Evolutionary conservation across 1,284 basidiomycete species (phyloP).

Genomic region (Austroboletus niveus): DNA sequence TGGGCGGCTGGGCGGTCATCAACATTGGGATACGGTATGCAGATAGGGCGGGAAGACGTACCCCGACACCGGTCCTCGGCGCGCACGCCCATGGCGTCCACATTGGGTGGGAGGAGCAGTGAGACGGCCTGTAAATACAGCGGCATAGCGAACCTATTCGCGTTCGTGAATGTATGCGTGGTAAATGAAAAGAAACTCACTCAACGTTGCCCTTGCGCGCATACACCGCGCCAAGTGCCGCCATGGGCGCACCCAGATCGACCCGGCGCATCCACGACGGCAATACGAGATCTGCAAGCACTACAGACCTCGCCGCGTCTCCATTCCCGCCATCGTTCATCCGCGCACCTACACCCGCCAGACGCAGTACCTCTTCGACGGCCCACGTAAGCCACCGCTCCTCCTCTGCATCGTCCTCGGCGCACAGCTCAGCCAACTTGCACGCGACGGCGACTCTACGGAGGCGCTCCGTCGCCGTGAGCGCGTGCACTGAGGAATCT

Average conservation of each 20-base stretch:
- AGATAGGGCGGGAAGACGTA: slow-evolving; percentile 18
- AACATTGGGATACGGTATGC: background rate
- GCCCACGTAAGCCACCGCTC: slow-evolving; percentile 60
- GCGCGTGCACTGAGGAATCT: slow-evolving; percentile 25
- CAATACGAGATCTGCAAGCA: slow-evolving; percentile 53
- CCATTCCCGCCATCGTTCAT: background rate
- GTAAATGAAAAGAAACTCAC: slow-evolving; percentile 40
- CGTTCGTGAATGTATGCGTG: background rate
- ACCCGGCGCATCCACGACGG: slow-evolving; percentile 59
- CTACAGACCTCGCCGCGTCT: slow-evolving; percentile 5
- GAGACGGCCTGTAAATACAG: slow-evolving; percentile 67
- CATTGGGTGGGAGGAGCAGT: slow-evolving; percentile 54
- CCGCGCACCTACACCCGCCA: slow-evolving; percentile 30
- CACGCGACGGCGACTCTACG: slow-evolving; percentile 63
- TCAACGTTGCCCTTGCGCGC: slow-evolving; percentile 54
- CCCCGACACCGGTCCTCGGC: slow-evolving; percentile 61
- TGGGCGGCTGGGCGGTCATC: slow-evolving; percentile 50
- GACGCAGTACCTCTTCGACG: slow-evolving; percentile 57
- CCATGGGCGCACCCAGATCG: slow-evolving; percentile 69
- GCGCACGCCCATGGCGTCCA: slow-evolving; percentile 32
- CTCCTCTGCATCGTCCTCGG: slow-evolving; percentile 41
- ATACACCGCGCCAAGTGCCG: slow-evolving; percentile 66
- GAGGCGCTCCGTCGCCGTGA: slow-evolving; percentile 48
- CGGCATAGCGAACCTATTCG: slow-evolving; percentile 56
- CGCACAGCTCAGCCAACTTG: slow-evolving; percentile 63